Conservation (phyloP, 2,329 filamentous ascomycete species). For the Paraconiothyrium sp. region DNA sequence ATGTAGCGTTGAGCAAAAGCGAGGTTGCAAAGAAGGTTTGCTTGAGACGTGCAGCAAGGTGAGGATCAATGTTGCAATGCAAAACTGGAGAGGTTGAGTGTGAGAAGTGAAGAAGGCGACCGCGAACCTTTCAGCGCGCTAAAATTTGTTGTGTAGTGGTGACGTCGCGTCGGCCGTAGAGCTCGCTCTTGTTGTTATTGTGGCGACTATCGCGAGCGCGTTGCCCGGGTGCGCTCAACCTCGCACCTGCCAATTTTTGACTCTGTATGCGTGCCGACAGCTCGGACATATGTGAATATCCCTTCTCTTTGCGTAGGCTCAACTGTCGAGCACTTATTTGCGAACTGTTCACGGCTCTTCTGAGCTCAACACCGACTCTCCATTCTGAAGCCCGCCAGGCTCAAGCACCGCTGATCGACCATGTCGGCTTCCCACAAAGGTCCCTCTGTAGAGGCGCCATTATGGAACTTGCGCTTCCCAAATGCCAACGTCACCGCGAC, state of each 20-base stretch:
- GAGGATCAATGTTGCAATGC: background rate
- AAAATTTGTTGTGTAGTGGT: constrained; percentile 3
- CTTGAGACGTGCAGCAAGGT: background rate
- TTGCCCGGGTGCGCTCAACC: background rate
- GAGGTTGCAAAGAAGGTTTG: background rate
- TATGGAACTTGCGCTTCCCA: constrained; percentile 28
- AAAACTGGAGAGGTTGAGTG: background rate
- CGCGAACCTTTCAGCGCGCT: background rate
- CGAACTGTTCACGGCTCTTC: background rate
- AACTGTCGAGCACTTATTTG: background rate
- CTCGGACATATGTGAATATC: background rate
- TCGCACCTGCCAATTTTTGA: background rate
- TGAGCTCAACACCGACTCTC: background rate
- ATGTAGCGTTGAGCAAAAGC: background rate
- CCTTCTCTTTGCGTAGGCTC: background rate
- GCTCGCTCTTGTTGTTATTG: constrained; percentile 7
- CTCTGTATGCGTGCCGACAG: background rate
- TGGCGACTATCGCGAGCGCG: constrained; percentile 8
- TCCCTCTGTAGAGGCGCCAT: constrained; percentile 17
- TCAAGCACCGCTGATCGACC: background rate
- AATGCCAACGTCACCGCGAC: constrained; percentile 31
- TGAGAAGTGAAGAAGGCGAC: background rate
- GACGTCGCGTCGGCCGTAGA: constrained; percentile 1
- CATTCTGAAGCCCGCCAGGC: no score
- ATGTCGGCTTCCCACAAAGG: background rate